These are phyloP conservation scores for Eucalyptus shirleyi DNA, from an alignment of 345 rosid species.

Conservation along the genomic window DNA sequence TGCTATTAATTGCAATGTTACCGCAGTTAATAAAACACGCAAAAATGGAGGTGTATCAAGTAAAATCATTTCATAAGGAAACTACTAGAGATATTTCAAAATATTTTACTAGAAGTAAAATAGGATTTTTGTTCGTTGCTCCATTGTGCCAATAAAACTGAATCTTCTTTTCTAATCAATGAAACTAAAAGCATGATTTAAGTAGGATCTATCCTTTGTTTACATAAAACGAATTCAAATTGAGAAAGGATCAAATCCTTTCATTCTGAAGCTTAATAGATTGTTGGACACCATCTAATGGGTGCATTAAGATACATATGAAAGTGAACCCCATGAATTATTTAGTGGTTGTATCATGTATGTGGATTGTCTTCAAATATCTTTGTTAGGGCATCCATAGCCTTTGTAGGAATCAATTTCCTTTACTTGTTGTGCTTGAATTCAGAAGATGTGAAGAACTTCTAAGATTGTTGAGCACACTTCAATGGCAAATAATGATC, in stretches of 20 bases:
- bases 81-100: neutral
- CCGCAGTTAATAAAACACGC: neutral
- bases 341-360: neutral
- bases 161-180: neutral
- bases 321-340: neutral
- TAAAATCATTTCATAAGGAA: neutral
- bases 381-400: neutral
- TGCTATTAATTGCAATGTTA: neutral
- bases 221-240: neutral
- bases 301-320: neutral
- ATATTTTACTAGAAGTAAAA: neutral
- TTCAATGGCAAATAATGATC: neutral
- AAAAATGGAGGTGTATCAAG: neutral
- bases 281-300: neutral
- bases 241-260: neutral
- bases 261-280: neutral
- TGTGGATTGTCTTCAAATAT: neutral
- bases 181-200: neutral
- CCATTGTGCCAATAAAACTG: neutral
- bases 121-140: neutral
- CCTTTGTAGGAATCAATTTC: neutral
- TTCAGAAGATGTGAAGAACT: neutral
- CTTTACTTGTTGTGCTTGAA: neutral
- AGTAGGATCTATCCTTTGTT: neutral
- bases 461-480: neutral